Evolutionary conservation across 2,329 filamentous ascomycete species (phyloP), one percentile per base, ranked within the genome.

Genomic region (Incumbomyces delicatus): DNA sequence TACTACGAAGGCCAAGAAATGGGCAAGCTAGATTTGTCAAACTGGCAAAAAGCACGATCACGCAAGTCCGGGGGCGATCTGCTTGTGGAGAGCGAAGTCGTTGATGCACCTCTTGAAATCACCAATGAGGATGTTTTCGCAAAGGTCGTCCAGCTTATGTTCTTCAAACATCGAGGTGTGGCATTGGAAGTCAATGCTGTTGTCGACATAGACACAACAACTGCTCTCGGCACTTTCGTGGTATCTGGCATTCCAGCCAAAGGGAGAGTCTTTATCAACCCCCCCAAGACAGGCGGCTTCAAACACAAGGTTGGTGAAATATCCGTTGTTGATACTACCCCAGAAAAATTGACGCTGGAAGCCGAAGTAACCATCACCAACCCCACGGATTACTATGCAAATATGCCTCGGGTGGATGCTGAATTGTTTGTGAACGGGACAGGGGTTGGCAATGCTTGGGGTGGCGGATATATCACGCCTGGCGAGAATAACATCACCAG

Each of bases 241-340:
- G 71, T 96, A 58, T 87, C 86, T 64, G 80, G 83, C 55, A 83
- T 98, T 59, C 90, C 90, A 40, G 87, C 64, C 36, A 76, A 88
- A 71, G 89, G 92, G 57, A 78, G 82, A 60, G 81, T 98, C 61
- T 85, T 85, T 67, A 79, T 96, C 71, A 94, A 94, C 78, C 85
- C 49, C 41, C 37, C 53, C 51, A 53, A 63, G 85, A 74, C 76
- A 44, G 72, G 72, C 47, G 67, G 63, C 12, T 57, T 75, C 50
- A 50, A 80, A 31, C 66, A 69, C 33, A 85, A 87, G 13, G 76
- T 80, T 56, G 70, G 95, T 48, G 79, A 80, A 47, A 66, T 96
- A 31, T 75, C 76, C 53, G 78, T 96, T 47, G 61, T 84, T 34
- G 78, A 84, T 47, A 94, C 88, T 0, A 82, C 83, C 1, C 69